Conservation (phyloP, 805 yeast species). For the Nakazawaea populi region DNA sequence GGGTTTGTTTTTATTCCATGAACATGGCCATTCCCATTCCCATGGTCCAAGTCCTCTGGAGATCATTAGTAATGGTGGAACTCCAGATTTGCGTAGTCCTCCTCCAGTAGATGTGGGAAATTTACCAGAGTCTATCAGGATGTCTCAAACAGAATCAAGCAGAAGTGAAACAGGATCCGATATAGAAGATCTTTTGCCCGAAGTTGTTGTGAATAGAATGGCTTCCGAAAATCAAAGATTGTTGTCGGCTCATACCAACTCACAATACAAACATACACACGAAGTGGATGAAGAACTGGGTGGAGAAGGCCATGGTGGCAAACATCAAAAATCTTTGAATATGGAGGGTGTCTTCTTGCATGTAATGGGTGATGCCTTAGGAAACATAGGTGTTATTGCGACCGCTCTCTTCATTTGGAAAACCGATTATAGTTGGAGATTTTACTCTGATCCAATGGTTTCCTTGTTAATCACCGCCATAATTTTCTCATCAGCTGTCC, state of each 20-base stretch:
- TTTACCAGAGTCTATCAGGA: slow-evolving; percentile 22
- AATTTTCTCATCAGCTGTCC: slow-evolving; percentile 87
- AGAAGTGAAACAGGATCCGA: slow-evolving; percentile 3
- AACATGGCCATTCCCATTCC: slow-evolving; percentile 62
- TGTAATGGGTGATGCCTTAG: slow-evolving; percentile 93
- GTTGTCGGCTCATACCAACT: slow-evolving; percentile 10
- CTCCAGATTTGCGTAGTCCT: slow-evolving; percentile 12
- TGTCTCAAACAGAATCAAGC: slow-evolving; percentile 4
- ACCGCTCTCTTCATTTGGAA: slow-evolving; percentile 93
- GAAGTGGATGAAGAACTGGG: slow-evolving; percentile 10
- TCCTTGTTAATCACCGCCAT: slow-evolving; percentile 82
- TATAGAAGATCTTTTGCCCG: slow-evolving; percentile 17
- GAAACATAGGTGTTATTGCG: slow-evolving; percentile 86
- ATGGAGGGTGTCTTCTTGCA: slow-evolving; percentile 97
- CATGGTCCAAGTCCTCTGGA: slow-evolving; percentile 25
- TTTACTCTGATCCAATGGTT: slow-evolving; percentile 78
- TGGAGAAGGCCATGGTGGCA: slow-evolving; percentile 13
- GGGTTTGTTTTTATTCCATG: slow-evolving; percentile 87
- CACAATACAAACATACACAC: slow-evolving; percentile 13
- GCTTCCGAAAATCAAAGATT: slow-evolving; percentile 10
- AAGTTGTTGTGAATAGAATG: slow-evolving; percentile 11
- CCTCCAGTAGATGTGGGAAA: slow-evolving; percentile 18
- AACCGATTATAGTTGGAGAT: slow-evolving; percentile 85
- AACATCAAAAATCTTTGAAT: slow-evolving; percentile 64
- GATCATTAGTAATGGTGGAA: neutral